Evolutionary conservation across 768 basidiomycete species (phyloP).

Genomic region (Rhodotorula taiwanensis): DNA sequence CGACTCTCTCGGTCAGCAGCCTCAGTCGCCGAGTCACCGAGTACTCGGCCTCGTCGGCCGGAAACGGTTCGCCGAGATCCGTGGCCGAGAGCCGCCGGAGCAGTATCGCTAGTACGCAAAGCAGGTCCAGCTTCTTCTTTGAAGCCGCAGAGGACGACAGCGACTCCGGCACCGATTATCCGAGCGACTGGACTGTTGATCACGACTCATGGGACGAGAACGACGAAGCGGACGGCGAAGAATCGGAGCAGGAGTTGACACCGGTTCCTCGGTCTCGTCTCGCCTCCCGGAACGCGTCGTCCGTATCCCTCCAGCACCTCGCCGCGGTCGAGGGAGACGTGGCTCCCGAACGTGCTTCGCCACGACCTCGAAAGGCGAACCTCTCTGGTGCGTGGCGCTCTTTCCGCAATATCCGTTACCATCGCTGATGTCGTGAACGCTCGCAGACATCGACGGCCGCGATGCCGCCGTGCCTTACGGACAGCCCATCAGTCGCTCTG

Average conservation of each 20-base stretch:
- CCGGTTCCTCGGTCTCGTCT: not conserved
- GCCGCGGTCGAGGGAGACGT: constrained; percentile 22
- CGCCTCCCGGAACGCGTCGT: constrained; percentile 27
- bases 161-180: not conserved
- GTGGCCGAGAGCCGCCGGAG: not conserved
- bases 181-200: constrained; percentile 12
- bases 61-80: not conserved
- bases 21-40: not conserved
- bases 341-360: not conserved
- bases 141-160: not conserved
- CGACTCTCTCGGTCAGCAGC: not conserved
- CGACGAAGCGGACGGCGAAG: not conserved
- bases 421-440: too few species aligned
- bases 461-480: not conserved
- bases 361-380: not conserved
- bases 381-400: not conserved
- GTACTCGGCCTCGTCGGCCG: not conserved
- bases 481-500: not conserved
- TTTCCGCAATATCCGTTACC: not conserved
- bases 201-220: not conserved
- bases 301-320: constrained; percentile 28
- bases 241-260: not conserved
- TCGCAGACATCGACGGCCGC: not conserved
- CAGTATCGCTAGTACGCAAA: not conserved
- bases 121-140: not conserved